phyloP scores from a whole-genome alignment of 2,329 filamentous ascomycete species.

The Penicillium sp. region DNA sequence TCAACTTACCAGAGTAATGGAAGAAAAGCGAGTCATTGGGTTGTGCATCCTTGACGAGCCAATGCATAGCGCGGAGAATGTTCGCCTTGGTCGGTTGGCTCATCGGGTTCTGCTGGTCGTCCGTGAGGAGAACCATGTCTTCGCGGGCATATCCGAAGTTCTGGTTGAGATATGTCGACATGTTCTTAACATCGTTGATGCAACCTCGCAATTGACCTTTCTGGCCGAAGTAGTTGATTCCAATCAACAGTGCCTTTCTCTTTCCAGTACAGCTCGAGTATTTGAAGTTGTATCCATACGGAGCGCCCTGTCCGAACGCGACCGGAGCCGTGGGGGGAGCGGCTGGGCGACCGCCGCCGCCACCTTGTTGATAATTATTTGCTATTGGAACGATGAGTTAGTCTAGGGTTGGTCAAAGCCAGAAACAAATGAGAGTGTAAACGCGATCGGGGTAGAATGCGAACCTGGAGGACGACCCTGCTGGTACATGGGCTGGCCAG shows the following conservation, averaged over 20 bases:
- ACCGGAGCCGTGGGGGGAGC: slow-evolving; percentile 71
- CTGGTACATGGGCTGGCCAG: slow-evolving; percentile 42
- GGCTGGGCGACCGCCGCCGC: slow-evolving; percentile 54
- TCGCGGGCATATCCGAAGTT: slow-evolving; percentile 91
- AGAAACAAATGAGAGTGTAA: too few relatives aligned
- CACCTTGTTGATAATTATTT: slow-evolving; percentile 14
- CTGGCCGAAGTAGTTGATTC: slow-evolving; percentile 96
- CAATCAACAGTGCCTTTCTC: slow-evolving; percentile 86
- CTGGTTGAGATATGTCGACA: slow-evolving; percentile 87
- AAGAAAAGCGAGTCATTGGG: slow-evolving; percentile 97
- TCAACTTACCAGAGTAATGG: slow-evolving; percentile 81
- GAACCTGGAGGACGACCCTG: slow-evolving; percentile 44
- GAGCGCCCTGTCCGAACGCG: slow-evolving; percentile 78
- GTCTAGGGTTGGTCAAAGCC: too few relatives aligned
- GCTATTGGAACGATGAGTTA: slow-evolving; percentile 1
- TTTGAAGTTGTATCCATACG: slow-evolving; percentile 79
- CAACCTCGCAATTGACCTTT: slow-evolving; percentile 88
- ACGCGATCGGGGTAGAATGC: too few relatives aligned
- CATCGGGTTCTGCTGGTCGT: slow-evolving; percentile 97
- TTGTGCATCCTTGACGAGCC: slow-evolving; percentile 90
- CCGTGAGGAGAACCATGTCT: slow-evolving; percentile 95
- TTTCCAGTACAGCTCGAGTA: slow-evolving; percentile 90
- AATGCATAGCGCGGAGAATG: slow-evolving; percentile 94
- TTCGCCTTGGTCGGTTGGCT: slow-evolving; percentile 96
- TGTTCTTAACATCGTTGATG: slow-evolving; percentile 97